These are phyloP conservation scores for Bipolaris bicolor DNA, from an alignment of 2,329 filamentous ascomycete species.

Conservation along the genomic window DNA sequence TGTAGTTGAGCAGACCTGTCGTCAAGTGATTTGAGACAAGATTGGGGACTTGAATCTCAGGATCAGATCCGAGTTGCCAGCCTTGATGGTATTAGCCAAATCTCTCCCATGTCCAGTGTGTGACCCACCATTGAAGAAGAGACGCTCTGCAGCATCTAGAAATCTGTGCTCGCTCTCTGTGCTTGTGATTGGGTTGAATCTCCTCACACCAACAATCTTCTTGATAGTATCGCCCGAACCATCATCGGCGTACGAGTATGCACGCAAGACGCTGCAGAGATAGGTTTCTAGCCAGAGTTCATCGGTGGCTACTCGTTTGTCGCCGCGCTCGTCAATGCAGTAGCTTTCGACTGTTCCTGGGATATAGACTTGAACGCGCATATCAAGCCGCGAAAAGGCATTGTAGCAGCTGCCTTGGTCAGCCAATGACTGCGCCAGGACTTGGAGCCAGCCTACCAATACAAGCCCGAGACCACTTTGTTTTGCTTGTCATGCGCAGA, in stretches of 20 bases:
- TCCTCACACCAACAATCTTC: slow-evolving; percentile 94
- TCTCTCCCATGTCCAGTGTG: background rate
- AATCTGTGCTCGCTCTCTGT: slow-evolving; percentile 99
- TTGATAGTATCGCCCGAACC: slow-evolving; percentile 93
- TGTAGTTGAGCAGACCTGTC: slow-evolving; percentile 90
- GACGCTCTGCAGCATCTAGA: slow-evolving; percentile 86
- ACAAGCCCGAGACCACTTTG: slow-evolving; percentile 92
- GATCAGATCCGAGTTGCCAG: slow-evolving; percentile 95
- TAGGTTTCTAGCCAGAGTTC: slow-evolving; percentile 98
- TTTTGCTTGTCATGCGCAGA: slow-evolving; percentile 80
- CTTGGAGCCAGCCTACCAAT: slow-evolving; percentile 68
- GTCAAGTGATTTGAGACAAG: slow-evolving; percentile 95
- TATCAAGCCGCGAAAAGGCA: slow-evolving; percentile 96
- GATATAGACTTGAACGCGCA: slow-evolving; percentile 98
- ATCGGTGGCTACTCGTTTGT: slow-evolving; percentile 91
- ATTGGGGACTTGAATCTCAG: slow-evolving; percentile 95
- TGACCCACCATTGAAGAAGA: slow-evolving; percentile 83
- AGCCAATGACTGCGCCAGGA: slow-evolving; percentile 20
- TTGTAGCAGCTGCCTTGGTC: slow-evolving; percentile 79
- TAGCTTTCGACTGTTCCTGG: slow-evolving; percentile 96
- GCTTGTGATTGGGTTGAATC: slow-evolving; percentile 97
- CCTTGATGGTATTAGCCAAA: slow-evolving; percentile 53
- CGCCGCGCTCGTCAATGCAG: slow-evolving; percentile 94
- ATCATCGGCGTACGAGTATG: slow-evolving; percentile 96
- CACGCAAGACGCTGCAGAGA: slow-evolving; percentile 88